Evolutionary conservation across 2,329 filamentous ascomycete species (phyloP).

Genomic region (Curvularia eragrostidis): DNA sequence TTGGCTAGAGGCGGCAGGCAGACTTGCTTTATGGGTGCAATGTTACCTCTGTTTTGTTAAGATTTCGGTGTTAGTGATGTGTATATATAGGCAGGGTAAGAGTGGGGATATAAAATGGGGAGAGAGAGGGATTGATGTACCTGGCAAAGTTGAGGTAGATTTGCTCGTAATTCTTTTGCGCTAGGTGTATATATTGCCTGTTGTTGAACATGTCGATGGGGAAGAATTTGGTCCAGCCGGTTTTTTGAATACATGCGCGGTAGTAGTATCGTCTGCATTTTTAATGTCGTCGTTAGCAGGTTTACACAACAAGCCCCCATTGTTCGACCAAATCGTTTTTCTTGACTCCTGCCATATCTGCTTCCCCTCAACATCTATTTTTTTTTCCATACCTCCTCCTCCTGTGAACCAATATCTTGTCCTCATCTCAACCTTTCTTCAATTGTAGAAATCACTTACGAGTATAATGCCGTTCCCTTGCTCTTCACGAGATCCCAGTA

Average conservation of each 20-base stretch:
- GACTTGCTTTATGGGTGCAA: constrained; percentile 48
- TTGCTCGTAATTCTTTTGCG: constrained; percentile 65
- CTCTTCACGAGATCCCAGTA: constrained; percentile 30
- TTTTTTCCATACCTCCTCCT: neutral
- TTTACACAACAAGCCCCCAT: neutral
- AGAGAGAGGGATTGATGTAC: too few relatives aligned
- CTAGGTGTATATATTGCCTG: constrained; percentile 42
- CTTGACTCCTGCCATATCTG: neutral
- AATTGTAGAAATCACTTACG: constrained; percentile 18
- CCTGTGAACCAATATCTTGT: neutral
- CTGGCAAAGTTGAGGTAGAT: constrained; percentile 68
- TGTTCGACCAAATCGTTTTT: neutral
- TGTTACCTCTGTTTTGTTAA: constrained; percentile 27
- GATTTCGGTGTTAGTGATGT: constrained; percentile 15
- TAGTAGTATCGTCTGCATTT: constrained; percentile 22
- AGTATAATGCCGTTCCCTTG: constrained; percentile 25
- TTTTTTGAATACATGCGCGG: constrained; percentile 24
- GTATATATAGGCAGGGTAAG: neutral
- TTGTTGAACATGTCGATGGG: constrained; percentile 25
- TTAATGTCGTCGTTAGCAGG: constrained; percentile 8
- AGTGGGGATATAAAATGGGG: neutral
- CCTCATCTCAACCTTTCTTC: neutral
- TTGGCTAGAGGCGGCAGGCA: constrained; percentile 62
- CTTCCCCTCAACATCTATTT: neutral
- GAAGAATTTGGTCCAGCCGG: constrained; percentile 17